Conservation (phyloP, 495 filamentous ascomycete genomes). For the Aspergillus heteromorphus region DNA sequence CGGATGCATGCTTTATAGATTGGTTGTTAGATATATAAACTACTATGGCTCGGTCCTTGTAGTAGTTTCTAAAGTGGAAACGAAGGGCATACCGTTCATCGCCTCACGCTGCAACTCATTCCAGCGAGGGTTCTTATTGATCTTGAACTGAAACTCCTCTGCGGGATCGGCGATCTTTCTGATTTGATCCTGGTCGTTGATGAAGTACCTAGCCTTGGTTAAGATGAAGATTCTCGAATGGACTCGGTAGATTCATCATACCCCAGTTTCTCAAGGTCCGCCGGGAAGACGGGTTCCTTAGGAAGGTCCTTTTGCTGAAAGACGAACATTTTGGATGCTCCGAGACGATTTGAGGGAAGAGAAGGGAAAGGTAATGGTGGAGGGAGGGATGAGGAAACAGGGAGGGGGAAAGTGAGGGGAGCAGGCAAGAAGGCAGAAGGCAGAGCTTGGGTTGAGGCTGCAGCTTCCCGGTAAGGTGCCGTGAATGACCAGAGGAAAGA, state of each 20-base stretch:
- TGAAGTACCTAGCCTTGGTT: constrained; percentile 52
- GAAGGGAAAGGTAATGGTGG: background rate
- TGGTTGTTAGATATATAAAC: background rate
- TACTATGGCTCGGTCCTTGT: too few species aligned
- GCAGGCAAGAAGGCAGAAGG: background rate
- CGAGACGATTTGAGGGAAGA: background rate
- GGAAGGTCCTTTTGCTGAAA: constrained; percentile 58
- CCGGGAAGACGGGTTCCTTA: constrained; percentile 59
- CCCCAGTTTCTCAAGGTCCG: constrained; percentile 64
- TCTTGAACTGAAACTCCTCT: constrained; percentile 65
- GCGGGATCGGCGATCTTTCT: constrained; percentile 59
- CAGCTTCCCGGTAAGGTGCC: background rate
- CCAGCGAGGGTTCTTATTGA: constrained; percentile 63
- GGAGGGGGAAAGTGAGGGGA: background rate
- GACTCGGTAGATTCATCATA: constrained; percentile 28
- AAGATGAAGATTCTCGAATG: background rate
- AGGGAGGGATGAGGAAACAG: constrained; percentile 4
- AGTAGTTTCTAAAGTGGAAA: too few species aligned
- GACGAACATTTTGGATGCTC: constrained; percentile 59
- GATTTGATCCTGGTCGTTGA: constrained; percentile 69
- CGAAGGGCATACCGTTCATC: constrained; percentile 57
- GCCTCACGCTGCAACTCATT: constrained; percentile 66
- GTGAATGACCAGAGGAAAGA: background rate
- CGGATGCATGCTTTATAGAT: constrained; percentile 59
- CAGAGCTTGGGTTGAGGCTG: background rate